Evolutionary conservation across 495 filamentous ascomycete species (phyloP), one percentile per base, ranked within the genome.

Genomic region (Xylaria flabelliformis): DNA sequence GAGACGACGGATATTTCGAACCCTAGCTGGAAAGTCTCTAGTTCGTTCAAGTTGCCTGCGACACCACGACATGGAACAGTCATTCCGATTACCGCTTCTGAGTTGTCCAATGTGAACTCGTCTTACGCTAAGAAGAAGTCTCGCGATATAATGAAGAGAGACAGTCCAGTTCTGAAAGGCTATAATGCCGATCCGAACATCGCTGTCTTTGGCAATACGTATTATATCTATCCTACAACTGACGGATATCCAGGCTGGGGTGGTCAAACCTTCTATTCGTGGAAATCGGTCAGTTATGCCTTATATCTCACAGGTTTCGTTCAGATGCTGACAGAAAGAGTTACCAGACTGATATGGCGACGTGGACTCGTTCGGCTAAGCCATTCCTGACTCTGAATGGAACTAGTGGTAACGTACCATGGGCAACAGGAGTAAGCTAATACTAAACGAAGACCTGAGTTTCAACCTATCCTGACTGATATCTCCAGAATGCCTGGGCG

Each of bases 51-150:
- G 26, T 32, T 77, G 21, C 75, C 75, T 17, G 36, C 61, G 1
- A 72, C 50, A 32, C 75, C 74, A 21, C 74, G 75, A 9, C 74
- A 77, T 51, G 75, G 75, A 9, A 75, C 70, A 24, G 74, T 77
- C 3, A 10, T 77, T 5, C 55, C 74, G 0, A 44, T 77, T 39
- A 75, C 75, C 7, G 73, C 75, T n/a, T 61, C 44, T 6, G 75
- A 75, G 63, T n/a, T 72, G 19, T 42, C 70, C 0, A 19, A 19
- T 50, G 46, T 72, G 3, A 44, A 29, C 2, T 51, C 50, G 1
- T 8, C 58, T 2, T 59, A 50, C 24, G 32, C 63, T n/a, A 21
- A 15, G 4, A 44, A 58, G 8, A 50, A 48, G 9, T 19, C 24
- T 72, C 64, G 48, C 8, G 36, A 26, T 9, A 7, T 59, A 29